Evolutionary conservation across 2,329 filamentous ascomycete genomes (phyloP).

Genomic region (Aspergillus ruber): DNA sequence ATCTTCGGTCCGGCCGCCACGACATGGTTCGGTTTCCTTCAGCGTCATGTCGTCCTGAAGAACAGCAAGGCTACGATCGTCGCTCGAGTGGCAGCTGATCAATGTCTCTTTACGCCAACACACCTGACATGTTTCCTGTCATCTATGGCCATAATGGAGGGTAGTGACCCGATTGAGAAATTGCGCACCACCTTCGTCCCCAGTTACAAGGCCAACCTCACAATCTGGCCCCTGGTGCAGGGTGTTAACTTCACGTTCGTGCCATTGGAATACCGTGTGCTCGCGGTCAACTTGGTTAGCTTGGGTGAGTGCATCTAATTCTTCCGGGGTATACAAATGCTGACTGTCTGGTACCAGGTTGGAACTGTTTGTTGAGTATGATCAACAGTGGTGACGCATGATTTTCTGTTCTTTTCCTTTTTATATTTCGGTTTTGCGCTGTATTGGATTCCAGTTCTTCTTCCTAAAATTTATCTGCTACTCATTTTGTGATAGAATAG

Average conservation of each 20-base stretch:
- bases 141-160: slow-evolving; percentile 79
- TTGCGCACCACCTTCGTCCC: slow-evolving; percentile 63
- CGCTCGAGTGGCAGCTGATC: slow-evolving; percentile 73
- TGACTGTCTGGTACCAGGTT: slow-evolving; percentile 35
- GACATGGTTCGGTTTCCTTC: slow-evolving; percentile 77
- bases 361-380: slow-evolving; percentile 55
- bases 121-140: slow-evolving; percentile 76
- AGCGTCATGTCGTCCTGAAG: slow-evolving; percentile 60
- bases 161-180: slow-evolving; percentile 60
- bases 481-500: too few species aligned
- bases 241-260: slow-evolving; percentile 81
- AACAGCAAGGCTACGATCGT: slow-evolving; percentile 62
- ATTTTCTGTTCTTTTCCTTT: slow-evolving; percentile 1
- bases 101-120: slow-evolving; percentile 74
- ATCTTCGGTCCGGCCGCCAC: slow-evolving; percentile 85
- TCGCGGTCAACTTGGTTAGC: slow-evolving; percentile 79
- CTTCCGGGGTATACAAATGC: neutral
- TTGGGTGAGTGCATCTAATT: slow-evolving; percentile 47
- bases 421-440: too few species aligned
- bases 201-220: slow-evolving; percentile 75
- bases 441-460: too few species aligned
- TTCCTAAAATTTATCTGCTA: too few species aligned
- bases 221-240: slow-evolving; percentile 83
- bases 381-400: slow-evolving; percentile 44
- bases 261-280: slow-evolving; percentile 72